A percentile compares a stretch with the other conserved stretches of the same genome.
phyloP scores from a whole-genome alignment of 805 yeast species.

The Cyberlindnera meyerae region DNA sequence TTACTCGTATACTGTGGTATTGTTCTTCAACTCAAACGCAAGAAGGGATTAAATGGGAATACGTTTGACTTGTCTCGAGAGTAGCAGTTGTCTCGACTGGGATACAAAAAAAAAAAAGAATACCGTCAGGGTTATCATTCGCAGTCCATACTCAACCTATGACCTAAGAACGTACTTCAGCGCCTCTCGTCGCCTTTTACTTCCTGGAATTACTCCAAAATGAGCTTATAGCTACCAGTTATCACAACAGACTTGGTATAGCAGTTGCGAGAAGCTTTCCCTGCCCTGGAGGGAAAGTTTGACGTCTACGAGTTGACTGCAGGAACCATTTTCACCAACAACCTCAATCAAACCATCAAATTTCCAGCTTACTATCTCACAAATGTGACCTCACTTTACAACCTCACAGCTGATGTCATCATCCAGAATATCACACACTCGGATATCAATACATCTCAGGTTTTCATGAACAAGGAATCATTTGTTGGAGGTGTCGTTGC shows the following conservation, averaged over 20 bases:
- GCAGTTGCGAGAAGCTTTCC: slow-evolving; percentile 8
- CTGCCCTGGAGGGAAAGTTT: slow-evolving; percentile 11
- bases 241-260: background rate
- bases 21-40: too few species aligned
- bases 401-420: slow-evolving; percentile 5
- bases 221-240: too few species aligned
- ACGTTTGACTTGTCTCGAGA: too few species aligned
- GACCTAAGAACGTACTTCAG: too few species aligned
- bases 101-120: too few species aligned
- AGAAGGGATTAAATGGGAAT: too few species aligned
- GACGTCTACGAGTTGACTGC: slow-evolving; percentile 23
- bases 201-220: too few species aligned
- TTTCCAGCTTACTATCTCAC: slow-evolving; percentile 43
- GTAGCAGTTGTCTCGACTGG: too few species aligned
- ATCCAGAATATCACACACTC: slow-evolving; percentile 8
- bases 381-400: slow-evolving; percentile 34
- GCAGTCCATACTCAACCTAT: too few species aligned
- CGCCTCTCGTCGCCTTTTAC: too few species aligned
- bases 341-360: slow-evolving; percentile 9
- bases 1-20: too few species aligned
- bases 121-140: too few species aligned
- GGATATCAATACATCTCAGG: background rate
- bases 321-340: slow-evolving; percentile 9
- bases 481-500: slow-evolving; percentile 36
- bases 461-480: slow-evolving; percentile 26